These are phyloP conservation scores for Globisporangium cederbergense DNA, from an alignment of 352 stramenopile species.

Conservation along the genomic window DNA sequence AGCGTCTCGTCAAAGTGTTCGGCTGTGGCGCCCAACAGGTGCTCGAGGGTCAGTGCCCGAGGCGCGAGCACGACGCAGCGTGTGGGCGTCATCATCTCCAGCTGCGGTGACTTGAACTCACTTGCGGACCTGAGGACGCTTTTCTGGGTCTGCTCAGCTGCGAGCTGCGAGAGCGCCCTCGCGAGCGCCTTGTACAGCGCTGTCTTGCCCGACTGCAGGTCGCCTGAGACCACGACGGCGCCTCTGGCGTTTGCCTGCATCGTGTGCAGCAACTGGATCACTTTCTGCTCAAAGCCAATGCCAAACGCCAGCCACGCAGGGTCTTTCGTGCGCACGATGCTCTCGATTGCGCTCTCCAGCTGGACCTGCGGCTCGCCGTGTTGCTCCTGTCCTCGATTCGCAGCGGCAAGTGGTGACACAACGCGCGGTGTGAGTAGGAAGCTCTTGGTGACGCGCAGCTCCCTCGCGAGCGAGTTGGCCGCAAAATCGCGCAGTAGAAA, in stretches of 20 bases:
- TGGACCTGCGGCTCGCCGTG: not conserved
- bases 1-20: slow-evolving; percentile 27
- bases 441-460: slow-evolving; percentile 26
- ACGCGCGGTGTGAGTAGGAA: slow-evolving; percentile 2
- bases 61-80: slow-evolving; percentile 39
- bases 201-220: slow-evolving; percentile 50
- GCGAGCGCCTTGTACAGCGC: slow-evolving; percentile 41
- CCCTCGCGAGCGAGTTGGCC: slow-evolving; percentile 16
- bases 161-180: slow-evolving; percentile 23
- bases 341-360: slow-evolving; percentile 35
- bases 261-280: slow-evolving; percentile 39
- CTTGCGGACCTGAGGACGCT: not conserved
- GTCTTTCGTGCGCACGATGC: slow-evolving; percentile 20
- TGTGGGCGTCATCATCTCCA: slow-evolving; percentile 9
- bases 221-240: slow-evolving; percentile 38
- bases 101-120: not conserved
- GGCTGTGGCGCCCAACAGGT: slow-evolving; percentile 26
- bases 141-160: not conserved
- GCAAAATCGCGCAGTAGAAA: slow-evolving; percentile 41
- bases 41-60: slow-evolving; percentile 30
- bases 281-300: slow-evolving; percentile 33
- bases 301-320: slow-evolving; percentile 30
- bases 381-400: not conserved
- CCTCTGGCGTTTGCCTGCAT: slow-evolving; percentile 20
- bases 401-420: not conserved